Base-by-base conservation (phyloP, 2,329 filamentous ascomycete species). In the Aspergillus bombycis region DNA sequence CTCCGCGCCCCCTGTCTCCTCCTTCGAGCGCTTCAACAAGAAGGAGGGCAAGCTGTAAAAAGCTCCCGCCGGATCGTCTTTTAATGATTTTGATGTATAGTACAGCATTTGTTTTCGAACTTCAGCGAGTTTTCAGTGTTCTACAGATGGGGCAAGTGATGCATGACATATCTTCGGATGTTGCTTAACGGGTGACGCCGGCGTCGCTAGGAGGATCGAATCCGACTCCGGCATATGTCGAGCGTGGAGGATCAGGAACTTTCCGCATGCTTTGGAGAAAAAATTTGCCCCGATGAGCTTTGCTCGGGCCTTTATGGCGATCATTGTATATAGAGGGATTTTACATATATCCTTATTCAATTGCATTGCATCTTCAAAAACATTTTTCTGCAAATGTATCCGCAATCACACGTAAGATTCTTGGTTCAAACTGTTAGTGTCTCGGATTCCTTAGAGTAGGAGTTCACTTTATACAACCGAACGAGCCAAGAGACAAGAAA, bases 11-110 rank as follows among this genome's bases (percentile, higher is more conserved):
- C 76, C 76, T 14, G 73, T 75, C 19, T 78, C 76, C 9, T 77
- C 76, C 3, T 78, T 78, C 50, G 75, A 78, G 76, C 76, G 76
- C n/a, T 68, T 62, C 57, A 71, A 67, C 67, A 75, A 76, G 71
- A 60, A 16, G 21, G 26, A 61, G 43, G 58, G 61, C 54, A 68
- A 68, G 59, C 55, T 68, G 43, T 68, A 62, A 60, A 60, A 14
- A 46, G 28, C 10, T 30, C 28, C 10, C 4, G 5, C 28, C 48
- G 19, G 28, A n/a, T 32, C 19, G 3, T 41, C 8, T 41, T 41
- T n/a, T 41, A 41, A 41, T 41, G 38, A 41, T 41, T 41, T n/a
- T 41, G 38, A 41, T 41, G 38, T 41, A 41, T 41, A 41, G 38
- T 41, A 41, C 38, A 41, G 38, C 38, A 41, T 41, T 41, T n/a